phyloP scores from a whole-genome alignment of 2,329 filamentous ascomycete genomes.

The Triangularia setosa region DNA sequence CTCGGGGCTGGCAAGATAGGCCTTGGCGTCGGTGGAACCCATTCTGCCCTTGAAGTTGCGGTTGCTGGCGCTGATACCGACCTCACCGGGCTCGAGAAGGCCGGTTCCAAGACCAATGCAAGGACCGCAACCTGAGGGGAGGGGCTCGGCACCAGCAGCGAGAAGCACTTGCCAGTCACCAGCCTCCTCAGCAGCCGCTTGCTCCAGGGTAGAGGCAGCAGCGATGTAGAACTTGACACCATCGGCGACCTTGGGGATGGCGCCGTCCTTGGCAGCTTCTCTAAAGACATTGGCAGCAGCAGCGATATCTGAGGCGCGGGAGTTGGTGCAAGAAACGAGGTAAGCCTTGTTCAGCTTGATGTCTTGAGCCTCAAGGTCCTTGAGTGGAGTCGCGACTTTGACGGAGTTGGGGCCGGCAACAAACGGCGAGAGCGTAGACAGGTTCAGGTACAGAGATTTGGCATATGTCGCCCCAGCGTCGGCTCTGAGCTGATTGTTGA shows the following conservation, averaged over 20 bases:
- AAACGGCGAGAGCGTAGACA: constrained; percentile 79
- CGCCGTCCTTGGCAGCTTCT: constrained; percentile 64
- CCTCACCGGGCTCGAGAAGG: constrained; percentile 77
- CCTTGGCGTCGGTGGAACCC: constrained; percentile 74
- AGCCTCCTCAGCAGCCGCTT: constrained; percentile 69
- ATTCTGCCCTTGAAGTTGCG: constrained; percentile 91
- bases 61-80: constrained; percentile 79
- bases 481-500: constrained; percentile 61
- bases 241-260: constrained; percentile 64
- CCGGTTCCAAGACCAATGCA: constrained; percentile 73
- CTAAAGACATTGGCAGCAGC: constrained; percentile 82
- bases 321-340: constrained; percentile 87
- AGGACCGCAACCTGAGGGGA: constrained; percentile 73
- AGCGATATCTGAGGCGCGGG: constrained; percentile 72
- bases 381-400: constrained; percentile 76
- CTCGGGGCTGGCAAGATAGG: constrained; percentile 85
- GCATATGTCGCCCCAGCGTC: constrained; percentile 78
- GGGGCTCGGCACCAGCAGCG: constrained; percentile 69
- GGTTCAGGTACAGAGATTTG: constrained; percentile 76
- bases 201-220: constrained; percentile 76
- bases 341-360: constrained; percentile 84
- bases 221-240: constrained; percentile 86
- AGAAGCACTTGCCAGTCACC: constrained; percentile 84
- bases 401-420: constrained; percentile 88
- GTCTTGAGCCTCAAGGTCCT: constrained; percentile 65